phyloP scores from a whole-genome alignment of 805 yeast genomes.

The Cyberlindnera bimundalis region DNA sequence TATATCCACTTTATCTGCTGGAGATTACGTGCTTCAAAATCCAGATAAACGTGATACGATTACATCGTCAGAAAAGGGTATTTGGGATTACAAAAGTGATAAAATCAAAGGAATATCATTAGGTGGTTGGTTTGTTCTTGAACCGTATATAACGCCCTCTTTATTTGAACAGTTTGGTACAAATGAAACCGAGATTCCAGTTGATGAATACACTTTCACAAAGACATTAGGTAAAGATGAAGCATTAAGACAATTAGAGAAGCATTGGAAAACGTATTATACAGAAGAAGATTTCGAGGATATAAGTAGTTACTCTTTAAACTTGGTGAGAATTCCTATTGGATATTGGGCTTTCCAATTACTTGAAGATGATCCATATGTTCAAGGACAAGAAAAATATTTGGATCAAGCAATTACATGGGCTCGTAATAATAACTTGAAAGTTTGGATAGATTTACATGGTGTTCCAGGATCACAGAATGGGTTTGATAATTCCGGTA shows the following conservation, averaged over 20 bases:
- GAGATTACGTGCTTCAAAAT: not conserved
- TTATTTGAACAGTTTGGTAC: constrained; percentile 42
- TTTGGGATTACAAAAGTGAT: constrained; percentile 24
- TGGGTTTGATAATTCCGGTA: constrained; percentile 81
- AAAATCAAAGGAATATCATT: constrained; percentile 44
- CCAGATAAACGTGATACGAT: not conserved
- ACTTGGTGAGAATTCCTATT: constrained; percentile 71
- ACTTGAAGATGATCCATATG: constrained; percentile 54
- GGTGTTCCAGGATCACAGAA: constrained; percentile 85
- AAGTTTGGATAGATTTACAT: constrained; percentile 75
- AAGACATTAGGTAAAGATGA: constrained; percentile 43
- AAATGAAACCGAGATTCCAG: constrained; percentile 39
- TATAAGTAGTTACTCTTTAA: constrained; percentile 52
- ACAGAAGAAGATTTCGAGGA: constrained; percentile 54
- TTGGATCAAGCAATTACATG: constrained; percentile 64
- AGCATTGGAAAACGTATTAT: constrained; percentile 59
- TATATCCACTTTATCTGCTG: too few relatives aligned
- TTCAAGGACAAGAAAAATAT: constrained; percentile 61
- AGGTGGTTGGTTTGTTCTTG: constrained; percentile 74
- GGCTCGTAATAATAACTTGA: constrained; percentile 56
- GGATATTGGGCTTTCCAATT: constrained; percentile 70
- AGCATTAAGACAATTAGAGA: constrained; percentile 39
- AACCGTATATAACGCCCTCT: constrained; percentile 69
- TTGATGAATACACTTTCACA: constrained; percentile 60
- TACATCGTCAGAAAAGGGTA: not conserved